A percentile compares a stretch with the other conserved stretches of the same genome.
These are phyloP conservation scores for Collybia mongolica DNA, from an alignment of 768 basidiomycete genomes.

Conservation along the genomic window DNA sequence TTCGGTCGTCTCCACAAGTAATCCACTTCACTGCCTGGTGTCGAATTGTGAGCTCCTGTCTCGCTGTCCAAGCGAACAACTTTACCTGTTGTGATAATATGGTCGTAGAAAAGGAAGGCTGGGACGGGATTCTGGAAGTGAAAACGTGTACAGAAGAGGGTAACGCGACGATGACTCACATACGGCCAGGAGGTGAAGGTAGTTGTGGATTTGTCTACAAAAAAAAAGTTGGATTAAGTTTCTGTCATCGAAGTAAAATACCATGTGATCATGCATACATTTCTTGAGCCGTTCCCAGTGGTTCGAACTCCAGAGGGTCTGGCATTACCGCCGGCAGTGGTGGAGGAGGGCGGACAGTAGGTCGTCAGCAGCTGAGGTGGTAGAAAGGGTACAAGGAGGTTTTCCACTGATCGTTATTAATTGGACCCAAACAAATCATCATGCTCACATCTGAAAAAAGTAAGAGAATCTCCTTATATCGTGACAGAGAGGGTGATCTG, in stretches of 20 bases:
- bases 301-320: constrained; percentile 8
- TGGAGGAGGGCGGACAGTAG: background rate
- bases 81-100: constrained; percentile 34
- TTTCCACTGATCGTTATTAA: background rate
- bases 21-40: constrained; percentile 35
- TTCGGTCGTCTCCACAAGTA: constrained; percentile 45
- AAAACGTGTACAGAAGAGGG: background rate
- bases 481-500: background rate
- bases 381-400: background rate
- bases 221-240: background rate
- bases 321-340: constrained; percentile 9
- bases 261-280: constrained; percentile 5
- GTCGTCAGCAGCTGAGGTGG: background rate
- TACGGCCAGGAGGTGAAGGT: constrained; percentile 29
- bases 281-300: constrained; percentile 6
- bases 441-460: constrained; percentile 1
- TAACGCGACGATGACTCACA: constrained; percentile 21
- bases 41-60: background rate
- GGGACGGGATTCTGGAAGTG: background rate
- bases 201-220: constrained; percentile 24
- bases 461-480: background rate
- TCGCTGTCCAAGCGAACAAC: background rate
- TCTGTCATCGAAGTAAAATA: too few relatives aligned
- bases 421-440: background rate
- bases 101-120: constrained; percentile 41